A percentile compares a stretch with the other conserved stretches of the same genome.
phyloP scores from a whole-genome alignment of 306 rosid species.

The Cajanus cajan region DNA sequence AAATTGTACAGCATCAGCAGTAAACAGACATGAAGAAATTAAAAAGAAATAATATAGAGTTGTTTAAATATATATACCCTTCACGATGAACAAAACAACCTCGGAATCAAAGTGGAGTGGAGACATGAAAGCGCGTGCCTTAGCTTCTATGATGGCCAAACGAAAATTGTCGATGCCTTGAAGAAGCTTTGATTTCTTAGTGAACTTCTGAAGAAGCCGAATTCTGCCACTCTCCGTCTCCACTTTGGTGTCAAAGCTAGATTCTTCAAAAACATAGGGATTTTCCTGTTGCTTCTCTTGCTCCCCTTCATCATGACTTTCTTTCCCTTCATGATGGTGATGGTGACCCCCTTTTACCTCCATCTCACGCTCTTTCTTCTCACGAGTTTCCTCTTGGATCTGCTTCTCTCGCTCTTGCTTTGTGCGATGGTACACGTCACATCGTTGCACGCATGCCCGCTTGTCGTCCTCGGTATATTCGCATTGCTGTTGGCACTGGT shows the following conservation, averaged over 20 bases:
- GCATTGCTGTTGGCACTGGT: conserved; percentile 50
- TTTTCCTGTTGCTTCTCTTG: conserved; percentile 13
- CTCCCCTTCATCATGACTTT: background rate
- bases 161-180: conserved; percentile 56
- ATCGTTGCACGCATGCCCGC: conserved; percentile 30
- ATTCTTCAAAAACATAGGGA: conserved; percentile 49
- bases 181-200: conserved; percentile 45
- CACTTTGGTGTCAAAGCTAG: conserved; percentile 37
- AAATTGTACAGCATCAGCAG: background rate
- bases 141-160: conserved; percentile 49
- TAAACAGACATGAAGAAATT: background rate
- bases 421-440: conserved; percentile 36
- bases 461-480: conserved; percentile 32
- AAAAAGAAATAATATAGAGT: background rate
- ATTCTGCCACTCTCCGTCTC: conserved; percentile 54
- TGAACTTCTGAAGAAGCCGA: conserved; percentile 47
- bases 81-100: conserved; percentile 38
- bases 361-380: background rate
- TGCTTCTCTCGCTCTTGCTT: conserved; percentile 42
- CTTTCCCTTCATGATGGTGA: background rate
- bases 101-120: conserved; percentile 69
- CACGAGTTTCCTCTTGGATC: background rate
- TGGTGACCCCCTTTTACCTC: no score
- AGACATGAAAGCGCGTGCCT: conserved; percentile 42
- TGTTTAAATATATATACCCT: conserved; percentile 35